Evolutionary conservation across 805 yeast genomes (phyloP), one percentile per base, ranked within the genome.

Genomic region (Geotrichum ghanense): DNA sequence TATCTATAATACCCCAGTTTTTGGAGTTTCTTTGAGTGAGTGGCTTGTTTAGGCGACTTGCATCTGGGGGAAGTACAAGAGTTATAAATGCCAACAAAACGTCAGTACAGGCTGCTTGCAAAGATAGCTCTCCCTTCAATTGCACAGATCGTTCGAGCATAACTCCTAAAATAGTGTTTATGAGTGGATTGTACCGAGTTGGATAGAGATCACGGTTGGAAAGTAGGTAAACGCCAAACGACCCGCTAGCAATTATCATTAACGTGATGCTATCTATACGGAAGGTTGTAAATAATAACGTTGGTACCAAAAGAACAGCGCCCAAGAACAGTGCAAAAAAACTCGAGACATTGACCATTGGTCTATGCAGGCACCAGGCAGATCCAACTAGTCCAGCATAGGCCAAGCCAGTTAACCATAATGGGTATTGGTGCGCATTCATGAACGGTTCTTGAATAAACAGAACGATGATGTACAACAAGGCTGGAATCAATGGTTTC

Each of bases 1-100:
- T 56, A 53, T 63, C 69, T 17, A 64, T 40, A n/a, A 63, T 51
- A 22, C 59, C 52, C 56, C 55, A 51, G 9, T 50, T 43, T 22
- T 46, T 31, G 12, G 37, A 31, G 37, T 31, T 31, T 26, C 22
- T 45, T 24, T 19, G 41, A n/a, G 3, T 27, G 22, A 17, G n/a
- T 6, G 5, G 25, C 47, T 10, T 22, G 10, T 12, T 49, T 16
- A 9, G 37, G 25, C 14, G 45, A 27, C n/a, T 22, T 3, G 27
- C 25, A 39, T 5, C 26, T 7, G 50, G 44, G 24, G 17, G 25
- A 22, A 44, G 20, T 1, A 50, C 22, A n/a, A 47, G 14, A 1
- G 53, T 44, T 16, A 52, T 50, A 2, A 48, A 17, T 41, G 46
- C 10, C 44, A 25, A 17, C 48, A 40, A 14, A 26, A 46, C 21